Base-by-base conservation (phyloP, 176 grass and related monocot genomes). In the Saccharum spontaneum region DNA sequence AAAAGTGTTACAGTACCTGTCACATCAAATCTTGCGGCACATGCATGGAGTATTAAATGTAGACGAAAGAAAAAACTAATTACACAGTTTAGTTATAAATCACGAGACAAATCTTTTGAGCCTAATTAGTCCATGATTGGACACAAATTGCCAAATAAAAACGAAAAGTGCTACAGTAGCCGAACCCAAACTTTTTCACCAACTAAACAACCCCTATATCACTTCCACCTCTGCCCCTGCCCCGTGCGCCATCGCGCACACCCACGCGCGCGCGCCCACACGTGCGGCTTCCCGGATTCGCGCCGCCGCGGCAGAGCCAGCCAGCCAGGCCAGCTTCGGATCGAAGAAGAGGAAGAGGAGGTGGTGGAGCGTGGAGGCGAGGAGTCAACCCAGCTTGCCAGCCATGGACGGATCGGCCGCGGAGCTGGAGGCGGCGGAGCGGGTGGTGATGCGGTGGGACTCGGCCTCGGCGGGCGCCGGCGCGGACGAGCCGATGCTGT, bases 341-440 rank as follows among this genome's bases (percentile, higher is more conserved):
- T 73, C 85, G 39, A 46, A 24, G 4, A 28, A 46, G 77, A 75
- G 7, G 28, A 20, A 41, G 12, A 50, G 6, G 73, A 49, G 4
- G 54, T 6, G 36, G 85, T 13, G 79, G n/a, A n/a, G n/a, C n/a
- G 43, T 52, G 79, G 24, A 77, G 82, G 10, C 49, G 83, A 72
- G 75, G 85, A 88, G 84, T 79, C 62, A 91, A 87, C 76, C 89
- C 79, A 44, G 0, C 76, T 2, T 7, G 50, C 45, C 79, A 71
- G 68, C 85, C 59, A 94, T 92, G 89, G 87, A 89, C 16, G 93
- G 88, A 85, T 91, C 88, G 61, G 50, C 34, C 33, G 79, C 69
- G 20, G 91, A 90, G 86, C 83, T 89, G 91, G 91, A 87, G 83
- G 80, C 87, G 78, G 91, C 87, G 43, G 88, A 93, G 80, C 83